Evolutionary conservation across 768 basidiomycete species (phyloP), one percentile per base, ranked within the genome.

Genomic region (Mycena haematopus): DNA sequence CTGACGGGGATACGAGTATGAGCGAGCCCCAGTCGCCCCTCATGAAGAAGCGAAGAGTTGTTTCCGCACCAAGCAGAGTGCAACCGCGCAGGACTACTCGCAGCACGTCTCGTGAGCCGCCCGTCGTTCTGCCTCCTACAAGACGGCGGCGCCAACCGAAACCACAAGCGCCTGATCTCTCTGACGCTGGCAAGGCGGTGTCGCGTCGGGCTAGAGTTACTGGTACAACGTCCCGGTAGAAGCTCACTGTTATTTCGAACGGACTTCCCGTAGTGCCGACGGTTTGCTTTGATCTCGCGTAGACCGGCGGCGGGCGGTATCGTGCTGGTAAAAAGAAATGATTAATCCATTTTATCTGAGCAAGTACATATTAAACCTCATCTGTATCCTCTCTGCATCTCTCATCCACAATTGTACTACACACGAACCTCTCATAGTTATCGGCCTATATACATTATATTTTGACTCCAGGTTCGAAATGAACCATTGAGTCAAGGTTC

Each of bases 11-110:
- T 22, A 25, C 36, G 31, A 46, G 60, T 25, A 29, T n/a, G 9
- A 64, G 57, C 58, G 63, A 65, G 44, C 54, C 44, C 5, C 19
- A 22, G n/a, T 65, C 63, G n/a, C 58, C 63, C 14, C 27, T 65
- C 22, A 17, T 29, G 49, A 65, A 60, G 55, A 35, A 51, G 36
- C 58, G 63, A 13, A 25, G 63, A 14, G 55, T 65, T n/a, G 54
- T 47, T 42, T 29, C 54, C 15, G 53, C 46, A n/a, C 63, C 63
- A 29, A 42, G 58, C 33, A 44, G 63, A 24, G 63, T 60, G 14
- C 63, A 65, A 27, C 63, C 63, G 0, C 63, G 63, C 6, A 42
- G 58, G 49, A 42, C 58, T 13, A 60, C 58, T 14, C 56, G 62
- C 2, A 51, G 22, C 6, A 17, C 57, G 15, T 64, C 63, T 3